Percentiles rank a stretch among this genome's conserved stretches.
Evolutionary conservation across 2,329 filamentous ascomycete species (phyloP).

Genomic region (Colletotrichum destructivum): DNA sequence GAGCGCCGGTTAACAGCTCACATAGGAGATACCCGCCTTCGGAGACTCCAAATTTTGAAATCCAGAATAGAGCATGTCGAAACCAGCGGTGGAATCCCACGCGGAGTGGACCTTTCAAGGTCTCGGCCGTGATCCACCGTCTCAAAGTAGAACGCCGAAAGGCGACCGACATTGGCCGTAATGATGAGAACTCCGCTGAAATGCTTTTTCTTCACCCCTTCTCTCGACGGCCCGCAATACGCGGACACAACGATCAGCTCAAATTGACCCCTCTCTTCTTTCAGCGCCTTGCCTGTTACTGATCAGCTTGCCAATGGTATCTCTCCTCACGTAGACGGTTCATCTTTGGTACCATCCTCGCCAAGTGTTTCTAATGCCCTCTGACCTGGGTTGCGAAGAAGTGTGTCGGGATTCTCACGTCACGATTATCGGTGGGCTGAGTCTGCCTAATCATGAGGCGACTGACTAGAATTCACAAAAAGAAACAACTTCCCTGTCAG

Average conservation of each 20-base stretch:
- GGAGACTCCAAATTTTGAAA: neutral
- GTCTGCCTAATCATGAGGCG: neutral
- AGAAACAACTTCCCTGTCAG: neutral
- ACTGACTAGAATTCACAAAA: neutral
- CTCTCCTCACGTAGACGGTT: neutral
- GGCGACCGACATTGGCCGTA: neutral
- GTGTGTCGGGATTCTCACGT: neutral
- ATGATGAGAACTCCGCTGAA: neutral
- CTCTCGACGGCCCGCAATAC: neutral
- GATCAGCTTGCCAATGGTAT: neutral
- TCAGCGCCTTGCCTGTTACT: neutral
- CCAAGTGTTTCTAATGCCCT: too few relatives aligned
- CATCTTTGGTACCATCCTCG: neutral
- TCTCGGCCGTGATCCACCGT: neutral
- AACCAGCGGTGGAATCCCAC: neutral
- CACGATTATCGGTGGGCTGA: neutral
- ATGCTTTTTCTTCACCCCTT: neutral
- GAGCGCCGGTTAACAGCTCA: neutral
- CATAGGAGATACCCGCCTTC: too few relatives aligned
- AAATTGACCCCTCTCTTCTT: neutral
- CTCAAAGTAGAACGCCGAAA: neutral
- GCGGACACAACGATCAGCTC: constrained; percentile 6
- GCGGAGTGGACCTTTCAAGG: neutral
- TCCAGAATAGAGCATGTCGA: neutral
- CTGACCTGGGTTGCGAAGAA: neutral